A percentile compares a stretch with the other conserved stretches of the same genome.
Conservation (phyloP, 176 grass and related monocot species). For the Pharus latifolius region DNA sequence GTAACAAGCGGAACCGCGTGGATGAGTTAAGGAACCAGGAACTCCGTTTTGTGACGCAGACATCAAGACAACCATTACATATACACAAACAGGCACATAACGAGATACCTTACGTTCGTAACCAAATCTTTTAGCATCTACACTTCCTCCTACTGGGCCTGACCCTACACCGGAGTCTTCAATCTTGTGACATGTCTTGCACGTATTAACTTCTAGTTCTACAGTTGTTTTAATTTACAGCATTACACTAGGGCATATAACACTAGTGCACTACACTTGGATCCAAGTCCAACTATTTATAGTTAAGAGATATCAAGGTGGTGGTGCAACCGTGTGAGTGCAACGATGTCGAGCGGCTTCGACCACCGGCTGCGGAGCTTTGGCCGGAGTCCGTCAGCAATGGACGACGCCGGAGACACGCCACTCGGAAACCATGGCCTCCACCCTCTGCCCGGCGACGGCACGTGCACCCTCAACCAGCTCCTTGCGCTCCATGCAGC, state of each 20-base stretch:
- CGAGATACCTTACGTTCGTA: neutral
- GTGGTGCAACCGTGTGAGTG: neutral
- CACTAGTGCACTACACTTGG: too few relatives aligned
- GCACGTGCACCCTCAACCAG: neutral
- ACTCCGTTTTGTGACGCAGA: too few relatives aligned
- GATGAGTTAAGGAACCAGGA: too few relatives aligned
- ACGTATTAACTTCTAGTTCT: too few relatives aligned
- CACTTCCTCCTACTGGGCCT: too few relatives aligned
- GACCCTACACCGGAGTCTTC: too few relatives aligned
- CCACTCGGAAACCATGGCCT: too few relatives aligned
- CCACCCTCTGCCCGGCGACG: neutral
- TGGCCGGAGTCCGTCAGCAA: neutral
- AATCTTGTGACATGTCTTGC: neutral
- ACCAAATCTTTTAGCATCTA: too few relatives aligned
- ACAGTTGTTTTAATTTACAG: too few relatives aligned
- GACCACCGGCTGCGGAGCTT: neutral
- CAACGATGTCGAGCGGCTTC: neutral
- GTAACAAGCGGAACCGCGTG: too few relatives aligned
- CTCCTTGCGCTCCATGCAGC: neutral
- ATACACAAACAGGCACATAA: neutral
- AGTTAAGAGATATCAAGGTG: neutral
- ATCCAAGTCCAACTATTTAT: neutral
- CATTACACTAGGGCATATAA: too few relatives aligned
- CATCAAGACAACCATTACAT: too few relatives aligned
- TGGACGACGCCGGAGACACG: slow-evolving; percentile 9